A percentile compares a stretch with the other conserved stretches of the same genome.
Evolutionary conservation across 1,139 yeast species (phyloP).

Genomic region (Yamadazyma dendronema): DNA sequence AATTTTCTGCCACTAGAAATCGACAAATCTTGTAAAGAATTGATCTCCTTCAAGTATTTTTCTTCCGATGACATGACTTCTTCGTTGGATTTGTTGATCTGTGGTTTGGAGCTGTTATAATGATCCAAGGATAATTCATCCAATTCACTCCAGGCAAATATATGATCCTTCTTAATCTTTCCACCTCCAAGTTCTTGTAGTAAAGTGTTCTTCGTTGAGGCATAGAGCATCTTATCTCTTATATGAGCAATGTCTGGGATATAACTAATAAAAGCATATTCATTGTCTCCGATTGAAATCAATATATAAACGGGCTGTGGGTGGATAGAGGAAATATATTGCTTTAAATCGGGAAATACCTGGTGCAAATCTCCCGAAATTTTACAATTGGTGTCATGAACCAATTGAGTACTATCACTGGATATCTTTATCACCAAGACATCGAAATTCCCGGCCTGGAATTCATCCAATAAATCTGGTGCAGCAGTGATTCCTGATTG

Average conservation of each 20-base stretch:
- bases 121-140: constrained; percentile 58
- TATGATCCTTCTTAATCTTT: constrained; percentile 50
- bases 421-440: constrained; percentile 42
- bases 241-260: constrained; percentile 88
- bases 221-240: constrained; percentile 87
- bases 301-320: constrained; percentile 63
- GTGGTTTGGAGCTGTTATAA: constrained; percentile 28
- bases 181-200: constrained; percentile 70
- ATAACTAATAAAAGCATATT: constrained; percentile 65
- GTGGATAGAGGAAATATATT: constrained; percentile 32
- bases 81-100: constrained; percentile 26
- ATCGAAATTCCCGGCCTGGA: constrained; percentile 22
- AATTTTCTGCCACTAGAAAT: constrained; percentile 25
- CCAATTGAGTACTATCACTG: constrained; percentile 46
- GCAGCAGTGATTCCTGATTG: constrained; percentile 69
- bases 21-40: constrained; percentile 33
- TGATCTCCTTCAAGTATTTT: constrained; percentile 45
- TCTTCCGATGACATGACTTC: constrained; percentile 61
- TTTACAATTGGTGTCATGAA: constrained; percentile 34
- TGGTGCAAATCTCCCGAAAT: constrained; percentile 22
- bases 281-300: constrained; percentile 26
- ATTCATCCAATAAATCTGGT: constrained; percentile 35
- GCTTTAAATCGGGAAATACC: constrained; percentile 37
- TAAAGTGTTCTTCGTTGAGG: constrained; percentile 80
- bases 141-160: constrained; percentile 54